Evolutionary conservation across 2,329 filamentous ascomycete genomes (phyloP), one percentile per base, ranked within the genome.

Genomic region (Torrubiella hemipterigena): DNA sequence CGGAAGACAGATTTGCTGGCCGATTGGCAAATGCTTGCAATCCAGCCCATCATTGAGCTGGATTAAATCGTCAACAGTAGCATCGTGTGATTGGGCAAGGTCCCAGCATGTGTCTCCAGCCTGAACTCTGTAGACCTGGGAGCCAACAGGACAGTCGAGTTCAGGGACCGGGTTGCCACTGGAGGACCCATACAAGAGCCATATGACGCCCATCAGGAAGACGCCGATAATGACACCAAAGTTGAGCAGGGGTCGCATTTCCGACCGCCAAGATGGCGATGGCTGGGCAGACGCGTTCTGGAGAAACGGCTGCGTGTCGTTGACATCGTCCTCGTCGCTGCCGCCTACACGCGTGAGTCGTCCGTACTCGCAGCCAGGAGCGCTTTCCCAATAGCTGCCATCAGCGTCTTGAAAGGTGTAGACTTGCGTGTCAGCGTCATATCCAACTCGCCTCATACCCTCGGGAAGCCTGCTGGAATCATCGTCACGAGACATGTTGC

Each of bases 211-310:
- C 20, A 73, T 43, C 29, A 75, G 48, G 36, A 61, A 65, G 12
- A 72, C 42, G 4, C 67, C 54, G 32, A 71, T 56, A 21, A 75
- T 47, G 37, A 73, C 48, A 32, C 67, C 68, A 49, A 73, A 75
- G 44, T 73, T 73, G 43, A 75, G 55, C 39, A 75, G 52, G n/a
- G 65, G 65, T 53, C 58, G 61, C 52, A 68, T 53, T 36, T 68
- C 63, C 20, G 60, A 57, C 18, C 69, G 58, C 61, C 69, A 66
- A 6, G 69, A 64, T 19, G 52, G 50, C 23, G 47, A 53, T 40
- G 38, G 43, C 17, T 38, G 35, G 6, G 27, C 17, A 6, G 23
- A 18, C 10, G 23, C 29, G 9, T 42, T 35, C 13, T 38, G 31
- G 16, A 58, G 44, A 35, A 54, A 58, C 10, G 53, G 46, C 16